Percentiles rank a stretch among this genome's conserved stretches.
These are phyloP conservation scores for Pinus taeda DNA, from an alignment of 75 land plant genomes.

Conservation along the genomic window DNA sequence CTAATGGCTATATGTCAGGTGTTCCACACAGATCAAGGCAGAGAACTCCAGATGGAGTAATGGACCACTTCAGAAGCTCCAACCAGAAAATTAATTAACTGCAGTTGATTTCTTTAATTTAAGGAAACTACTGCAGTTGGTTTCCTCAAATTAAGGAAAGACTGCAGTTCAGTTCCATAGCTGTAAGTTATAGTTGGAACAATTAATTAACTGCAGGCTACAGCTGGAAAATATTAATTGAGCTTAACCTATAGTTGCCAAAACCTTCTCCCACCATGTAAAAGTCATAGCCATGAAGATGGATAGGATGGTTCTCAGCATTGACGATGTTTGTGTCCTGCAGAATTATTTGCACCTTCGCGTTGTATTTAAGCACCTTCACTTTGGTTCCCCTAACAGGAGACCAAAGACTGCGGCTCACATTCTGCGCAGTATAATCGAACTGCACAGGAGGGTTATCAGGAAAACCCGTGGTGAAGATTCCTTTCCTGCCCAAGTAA, in stretches of 20 bases:
- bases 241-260: slow-evolving; percentile 88
- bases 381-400: slow-evolving; percentile 53
- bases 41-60: no score
- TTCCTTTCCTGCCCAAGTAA: slow-evolving; percentile 30
- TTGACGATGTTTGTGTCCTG: slow-evolving; percentile 65
- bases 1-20: no score
- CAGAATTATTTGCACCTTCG: slow-evolving; percentile 65
- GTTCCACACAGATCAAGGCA: no score
- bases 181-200: no score
- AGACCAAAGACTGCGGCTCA: slow-evolving; percentile 37
- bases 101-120: no score
- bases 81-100: no score
- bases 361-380: slow-evolving; percentile 47
- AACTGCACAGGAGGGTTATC: slow-evolving; percentile 42
- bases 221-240: no score
- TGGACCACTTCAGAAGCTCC: no score
- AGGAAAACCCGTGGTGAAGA: slow-evolving; percentile 66
- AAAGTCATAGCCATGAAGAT: slow-evolving; percentile 86
- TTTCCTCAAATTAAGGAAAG: no score
- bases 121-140: no score
- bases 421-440: slow-evolving; percentile 65
- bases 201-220: no score
- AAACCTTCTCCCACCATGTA: slow-evolving; percentile 71
- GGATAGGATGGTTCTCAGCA: slow-evolving; percentile 81
- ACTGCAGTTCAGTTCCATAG: no score